Percentiles rank a stretch among this genome's conserved stretches.
These are phyloP conservation scores for Hypoxylon crocopeplum DNA, from an alignment of 495 filamentous ascomycete species.

Conservation along the genomic window DNA sequence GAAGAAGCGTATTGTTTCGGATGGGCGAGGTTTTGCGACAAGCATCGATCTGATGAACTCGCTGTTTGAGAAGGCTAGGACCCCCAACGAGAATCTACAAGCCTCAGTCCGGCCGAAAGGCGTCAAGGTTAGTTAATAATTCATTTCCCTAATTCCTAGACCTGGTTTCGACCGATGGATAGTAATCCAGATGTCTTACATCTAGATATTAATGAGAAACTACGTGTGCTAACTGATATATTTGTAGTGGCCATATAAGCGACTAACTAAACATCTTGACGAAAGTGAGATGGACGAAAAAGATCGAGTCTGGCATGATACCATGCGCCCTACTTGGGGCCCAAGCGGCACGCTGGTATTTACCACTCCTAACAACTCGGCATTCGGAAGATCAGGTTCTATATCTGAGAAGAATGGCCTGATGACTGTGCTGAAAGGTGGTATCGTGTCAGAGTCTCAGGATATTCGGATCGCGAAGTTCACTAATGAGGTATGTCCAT, in stretches of 20 bases:
- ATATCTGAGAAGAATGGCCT: constrained; percentile 37
- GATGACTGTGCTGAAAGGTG: constrained; percentile 41
- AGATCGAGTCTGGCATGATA: constrained; percentile 67
- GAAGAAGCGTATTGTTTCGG: constrained; percentile 47
- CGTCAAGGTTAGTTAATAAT: constrained; percentile 60
- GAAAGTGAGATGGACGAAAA: constrained; percentile 61
- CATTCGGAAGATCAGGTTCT: constrained; percentile 40
- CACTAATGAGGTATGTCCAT: constrained; percentile 52
- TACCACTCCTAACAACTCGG: constrained; percentile 41
- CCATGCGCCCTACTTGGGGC: constrained; percentile 81
- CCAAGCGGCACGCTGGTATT: constrained; percentile 75
- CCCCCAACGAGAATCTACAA: constrained; percentile 48
- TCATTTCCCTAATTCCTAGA: constrained; percentile 29
- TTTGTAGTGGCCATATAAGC: constrained; percentile 86
- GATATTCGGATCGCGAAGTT: constrained; percentile 64
- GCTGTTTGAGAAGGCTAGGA: constrained; percentile 71
- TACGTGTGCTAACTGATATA: constrained; percentile 46
- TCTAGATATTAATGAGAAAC: constrained; percentile 21
- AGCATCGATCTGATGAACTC: constrained; percentile 94
- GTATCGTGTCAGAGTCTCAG: constrained; percentile 44
- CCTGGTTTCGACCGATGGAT: background rate
- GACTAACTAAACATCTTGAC: constrained; percentile 71
- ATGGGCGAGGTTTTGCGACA: constrained; percentile 69
- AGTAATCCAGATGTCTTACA: background rate
- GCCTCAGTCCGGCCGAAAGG: constrained; percentile 49